phyloP scores from a whole-genome alignment of 2,329 filamentous ascomycete genomes.

The Lojkania enalia region DNA sequence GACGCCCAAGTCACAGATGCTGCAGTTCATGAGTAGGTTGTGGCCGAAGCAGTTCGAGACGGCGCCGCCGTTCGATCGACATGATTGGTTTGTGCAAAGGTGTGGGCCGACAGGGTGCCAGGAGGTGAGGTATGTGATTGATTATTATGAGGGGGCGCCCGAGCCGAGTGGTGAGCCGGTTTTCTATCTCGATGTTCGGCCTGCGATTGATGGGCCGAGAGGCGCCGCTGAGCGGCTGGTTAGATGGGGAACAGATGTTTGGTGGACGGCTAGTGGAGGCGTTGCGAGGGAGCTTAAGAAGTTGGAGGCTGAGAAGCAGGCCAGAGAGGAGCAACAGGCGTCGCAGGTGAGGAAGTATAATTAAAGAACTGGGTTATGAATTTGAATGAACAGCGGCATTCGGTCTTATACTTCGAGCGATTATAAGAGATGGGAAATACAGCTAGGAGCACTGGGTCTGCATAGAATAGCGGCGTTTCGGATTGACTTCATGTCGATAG shows the following conservation, averaged over 20 bases:
- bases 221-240: conserved; percentile 80
- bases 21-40: conserved; percentile 76
- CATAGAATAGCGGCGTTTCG: neutral
- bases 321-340: conserved; percentile 24
- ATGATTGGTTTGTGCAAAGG: conserved; percentile 93
- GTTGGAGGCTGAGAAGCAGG: conserved; percentile 34
- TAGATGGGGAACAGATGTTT: conserved; percentile 89
- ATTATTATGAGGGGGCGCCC: conserved; percentile 86
- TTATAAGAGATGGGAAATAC: too few relatives aligned
- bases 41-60: conserved; percentile 79
- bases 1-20: conserved; percentile 87
- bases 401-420: neutral
- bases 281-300: conserved; percentile 57
- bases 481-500: neutral
- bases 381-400: neutral
- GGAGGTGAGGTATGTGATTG: conserved; percentile 92
- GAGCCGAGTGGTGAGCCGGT: conserved; percentile 88
- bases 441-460: too few relatives aligned
- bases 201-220: conserved; percentile 79
- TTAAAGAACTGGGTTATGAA: conserved; percentile 7
- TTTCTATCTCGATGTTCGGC: conserved; percentile 92
- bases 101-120: conserved; percentile 67
- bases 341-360: conserved; percentile 33
- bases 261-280: conserved; percentile 85
- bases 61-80: conserved; percentile 89